phyloP scores from a whole-genome alignment of 2,329 filamentous ascomycete species.

The Pezizomycotina sp. region DNA sequence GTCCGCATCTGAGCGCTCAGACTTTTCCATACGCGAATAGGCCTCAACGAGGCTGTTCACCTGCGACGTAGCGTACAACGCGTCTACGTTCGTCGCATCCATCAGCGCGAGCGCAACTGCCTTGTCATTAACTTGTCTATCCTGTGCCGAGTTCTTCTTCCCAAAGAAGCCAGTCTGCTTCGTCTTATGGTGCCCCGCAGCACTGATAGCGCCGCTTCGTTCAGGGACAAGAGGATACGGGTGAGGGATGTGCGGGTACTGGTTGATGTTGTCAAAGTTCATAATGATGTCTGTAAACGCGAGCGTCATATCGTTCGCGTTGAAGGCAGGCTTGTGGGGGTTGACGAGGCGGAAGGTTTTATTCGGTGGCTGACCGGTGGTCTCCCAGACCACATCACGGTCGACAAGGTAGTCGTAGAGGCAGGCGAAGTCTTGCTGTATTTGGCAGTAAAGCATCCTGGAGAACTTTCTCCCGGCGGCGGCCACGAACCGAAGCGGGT shows the following conservation, averaged over 20 bases:
- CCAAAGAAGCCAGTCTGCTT: conserved; percentile 21
- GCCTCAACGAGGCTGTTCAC: conserved; percentile 40
- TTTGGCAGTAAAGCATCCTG: conserved; percentile 37
- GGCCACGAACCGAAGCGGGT: conserved; percentile 46
- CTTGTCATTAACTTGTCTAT: conserved; percentile 30
- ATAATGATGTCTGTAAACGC: conserved; percentile 51
- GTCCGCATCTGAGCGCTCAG: conserved; percentile 37
- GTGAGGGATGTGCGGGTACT: conserved; percentile 49
- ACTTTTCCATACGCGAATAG: conserved; percentile 42
- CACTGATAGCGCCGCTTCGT: neutral
- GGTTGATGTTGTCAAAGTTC: conserved; percentile 45
- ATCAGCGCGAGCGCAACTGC: conserved; percentile 42
- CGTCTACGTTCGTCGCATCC: conserved; percentile 43
- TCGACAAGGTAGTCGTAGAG: conserved; percentile 57
- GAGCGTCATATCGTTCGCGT: conserved; percentile 36
- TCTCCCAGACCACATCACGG: conserved; percentile 46
- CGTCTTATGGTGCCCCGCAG: conserved; percentile 3
- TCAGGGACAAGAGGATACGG: conserved; percentile 48
- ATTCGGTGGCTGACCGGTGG: conserved; percentile 1
- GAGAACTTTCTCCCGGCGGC: conserved; percentile 38
- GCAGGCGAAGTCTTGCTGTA: conserved; percentile 51
- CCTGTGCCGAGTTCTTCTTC: conserved; percentile 17
- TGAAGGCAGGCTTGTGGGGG: conserved; percentile 26
- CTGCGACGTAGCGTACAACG: conserved; percentile 38
- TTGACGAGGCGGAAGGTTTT: conserved; percentile 21